Conservation (phyloP, 1,284 basidiomycete genomes). For the Trichosporon faecale region DNA sequence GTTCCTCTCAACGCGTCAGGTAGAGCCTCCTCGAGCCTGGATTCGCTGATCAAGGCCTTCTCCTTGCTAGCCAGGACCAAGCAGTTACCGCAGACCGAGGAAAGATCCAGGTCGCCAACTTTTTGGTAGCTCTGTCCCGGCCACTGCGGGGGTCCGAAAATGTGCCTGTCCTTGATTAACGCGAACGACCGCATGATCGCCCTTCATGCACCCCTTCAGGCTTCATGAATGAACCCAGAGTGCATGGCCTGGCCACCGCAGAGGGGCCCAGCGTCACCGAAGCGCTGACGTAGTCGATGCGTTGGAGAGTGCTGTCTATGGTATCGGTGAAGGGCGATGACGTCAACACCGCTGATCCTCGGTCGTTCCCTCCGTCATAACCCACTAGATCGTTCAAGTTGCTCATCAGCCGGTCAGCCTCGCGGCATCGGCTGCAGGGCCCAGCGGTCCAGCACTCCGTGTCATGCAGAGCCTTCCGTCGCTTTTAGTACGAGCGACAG, state of each 20-base stretch:
- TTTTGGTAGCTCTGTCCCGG: neutral
- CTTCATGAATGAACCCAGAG: neutral
- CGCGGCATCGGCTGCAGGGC: too few species aligned
- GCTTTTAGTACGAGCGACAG: neutral
- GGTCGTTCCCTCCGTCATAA: neutral
- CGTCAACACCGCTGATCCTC: neutral
- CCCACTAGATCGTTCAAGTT: neutral
- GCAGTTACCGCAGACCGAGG: neutral
- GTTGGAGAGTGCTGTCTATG: neutral
- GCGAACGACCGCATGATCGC: neutral
- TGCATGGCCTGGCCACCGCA: slow-evolving; percentile 1
- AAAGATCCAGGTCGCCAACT: neutral
- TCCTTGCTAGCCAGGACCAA: neutral
- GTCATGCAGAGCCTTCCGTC: neutral
- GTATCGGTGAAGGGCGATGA: neutral
- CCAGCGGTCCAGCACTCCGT: neutral
- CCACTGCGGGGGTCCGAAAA: neutral
- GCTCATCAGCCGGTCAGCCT: neutral
- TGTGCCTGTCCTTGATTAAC: neutral
- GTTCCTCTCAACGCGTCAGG: neutral
- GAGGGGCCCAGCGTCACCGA: neutral
- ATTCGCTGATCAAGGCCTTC: neutral
- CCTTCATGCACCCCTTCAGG: neutral
- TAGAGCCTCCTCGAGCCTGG: neutral
- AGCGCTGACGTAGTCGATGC: neutral